These are phyloP conservation scores for Raddia guianensis DNA, from an alignment of 176 grass and related monocot genomes.

Conservation along the genomic window DNA sequence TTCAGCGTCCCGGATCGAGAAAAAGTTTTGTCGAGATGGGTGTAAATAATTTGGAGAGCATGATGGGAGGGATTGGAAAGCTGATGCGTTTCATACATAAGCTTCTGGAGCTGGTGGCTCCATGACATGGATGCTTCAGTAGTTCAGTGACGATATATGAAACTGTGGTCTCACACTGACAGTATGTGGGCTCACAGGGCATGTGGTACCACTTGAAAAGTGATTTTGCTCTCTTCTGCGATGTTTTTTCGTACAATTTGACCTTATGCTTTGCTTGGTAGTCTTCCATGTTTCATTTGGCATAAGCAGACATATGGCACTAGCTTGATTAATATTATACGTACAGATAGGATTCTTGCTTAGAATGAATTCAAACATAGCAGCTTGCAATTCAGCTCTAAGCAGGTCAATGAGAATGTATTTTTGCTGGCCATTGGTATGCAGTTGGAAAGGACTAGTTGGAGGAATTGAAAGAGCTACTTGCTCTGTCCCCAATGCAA, in stretches of 20 bases:
- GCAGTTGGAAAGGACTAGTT: conserved; percentile 16
- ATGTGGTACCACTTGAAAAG: conserved; percentile 32
- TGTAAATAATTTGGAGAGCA: conserved; percentile 28
- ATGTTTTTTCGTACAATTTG: conserved; percentile 29
- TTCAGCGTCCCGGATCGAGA: neutral
- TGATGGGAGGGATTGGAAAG: conserved; percentile 24
- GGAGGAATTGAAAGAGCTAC: conserved; percentile 24
- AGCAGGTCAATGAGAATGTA: conserved; percentile 37
- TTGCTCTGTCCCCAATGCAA: conserved; percentile 30
- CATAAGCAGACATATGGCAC: neutral
- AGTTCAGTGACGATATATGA: neutral
- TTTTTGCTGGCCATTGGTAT: neutral
- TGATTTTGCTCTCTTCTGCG: neutral
- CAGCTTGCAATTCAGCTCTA: neutral
- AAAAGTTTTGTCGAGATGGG: conserved; percentile 13
- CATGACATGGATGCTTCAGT: conserved; percentile 30
- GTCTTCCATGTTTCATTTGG: neutral
- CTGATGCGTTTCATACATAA: conserved; percentile 24
- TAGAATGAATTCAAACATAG: conserved; percentile 29
- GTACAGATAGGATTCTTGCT: neutral
- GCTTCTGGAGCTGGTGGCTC: conserved; percentile 41
- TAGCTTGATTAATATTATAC: neutral
- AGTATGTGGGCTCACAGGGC: conserved; percentile 34
- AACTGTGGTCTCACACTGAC: conserved; percentile 32
- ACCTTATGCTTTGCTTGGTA: conserved; percentile 6